Base-by-base conservation (phyloP, 805 yeast species). In the Zygosaccharomyces bailii region DNA sequence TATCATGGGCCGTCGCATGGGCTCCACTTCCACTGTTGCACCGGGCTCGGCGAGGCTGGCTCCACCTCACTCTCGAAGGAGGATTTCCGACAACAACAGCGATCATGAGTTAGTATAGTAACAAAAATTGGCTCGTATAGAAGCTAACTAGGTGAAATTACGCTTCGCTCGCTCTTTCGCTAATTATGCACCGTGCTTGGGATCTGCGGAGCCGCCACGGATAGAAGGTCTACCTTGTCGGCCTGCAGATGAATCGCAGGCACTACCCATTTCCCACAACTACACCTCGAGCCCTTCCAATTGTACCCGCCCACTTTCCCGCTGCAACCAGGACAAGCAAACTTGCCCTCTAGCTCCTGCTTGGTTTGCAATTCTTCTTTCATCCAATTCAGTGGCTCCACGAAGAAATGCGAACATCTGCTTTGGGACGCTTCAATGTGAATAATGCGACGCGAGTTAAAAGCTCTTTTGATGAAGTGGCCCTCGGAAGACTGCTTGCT, bases 341-440 rank as follows among this genome's bases (percentile, higher is more conserved):
- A 79, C 57, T 84, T 86, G 2, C 99, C 99, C 62, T 91, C 97
- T 6, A 93, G 56, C 41, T 80, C 84, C 27, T 86, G 86, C 53
- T 76, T 74, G 10, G 63, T 66, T 37, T 75, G 80, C 31, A 91
- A 68, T 61, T 87, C 96, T 4, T 71, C 69, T 47, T 82, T 77
- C 99, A 93, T 93, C 99, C 99, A 93, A 25, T 73, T 73, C 42
- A 91, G 67, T 0, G 98, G 98, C 64, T 93, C 97, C 21, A 86
- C 71, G 56, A 89, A 93, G 60, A 72, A 84, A 62, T 90, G 96
- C 5, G 95, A 85, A 64, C 99, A 91, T 4, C 61, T 64, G 17
- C 67, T 61, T 21, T 82, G 72, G 0, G 84, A 89, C 30, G 72
- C 74, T 51, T 76, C 74, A 4, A 74, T 71, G 37, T 79, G 77